Base-by-base conservation (phyloP, 352 stramenopile species). In the Blastocystis sp. region DNA sequence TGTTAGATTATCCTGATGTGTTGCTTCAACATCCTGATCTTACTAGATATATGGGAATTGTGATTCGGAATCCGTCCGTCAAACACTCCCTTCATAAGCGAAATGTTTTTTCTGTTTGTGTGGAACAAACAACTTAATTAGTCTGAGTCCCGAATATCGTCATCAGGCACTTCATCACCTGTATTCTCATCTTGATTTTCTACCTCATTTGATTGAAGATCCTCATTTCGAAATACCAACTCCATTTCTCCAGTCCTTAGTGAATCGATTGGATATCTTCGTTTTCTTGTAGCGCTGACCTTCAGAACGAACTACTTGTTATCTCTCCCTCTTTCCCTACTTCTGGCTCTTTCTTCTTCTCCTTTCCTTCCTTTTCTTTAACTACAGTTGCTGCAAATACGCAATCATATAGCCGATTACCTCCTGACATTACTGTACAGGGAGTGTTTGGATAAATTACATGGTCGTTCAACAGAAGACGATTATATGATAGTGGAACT, bases 401-500 rank as follows among this genome's bases (percentile, higher is more conserved):
- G 73, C 73, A 84, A n/a, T 68, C 73, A 42, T 33, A n/a, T 35
- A 60, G n/a, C 19, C 42, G 33, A 37, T 33, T 66, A 0, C 42
- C 51, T 19, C 54, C 54, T 15, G 27, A 66, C 11, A 51, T 51
- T 19, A 84, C n/a, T 19, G 35, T 44, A 42, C 73, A 84, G 30
- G 73, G 73, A 11, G 73, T 84, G 22, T 84, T 64, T 2, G 73
- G 73, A n/a, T 68, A 68, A 56, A 84, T 84, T 6, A 84, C 53
- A 69, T 64, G 73, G 53, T 84, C 54, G 30, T 84, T 84, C n/a
- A 84, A 44, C 2, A 84, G 53, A 5, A 84, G 35, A 53, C 73
- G 73, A 42, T 66, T 84, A 51, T 51, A 40, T 1, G 73, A 84
- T 4, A 84, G 33, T 24, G 73, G 73, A 42, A 64, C 48, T 13